phyloP scores from a whole-genome alignment of 352 stramenopile species.

The Pseudoperonospora humuli region DNA sequence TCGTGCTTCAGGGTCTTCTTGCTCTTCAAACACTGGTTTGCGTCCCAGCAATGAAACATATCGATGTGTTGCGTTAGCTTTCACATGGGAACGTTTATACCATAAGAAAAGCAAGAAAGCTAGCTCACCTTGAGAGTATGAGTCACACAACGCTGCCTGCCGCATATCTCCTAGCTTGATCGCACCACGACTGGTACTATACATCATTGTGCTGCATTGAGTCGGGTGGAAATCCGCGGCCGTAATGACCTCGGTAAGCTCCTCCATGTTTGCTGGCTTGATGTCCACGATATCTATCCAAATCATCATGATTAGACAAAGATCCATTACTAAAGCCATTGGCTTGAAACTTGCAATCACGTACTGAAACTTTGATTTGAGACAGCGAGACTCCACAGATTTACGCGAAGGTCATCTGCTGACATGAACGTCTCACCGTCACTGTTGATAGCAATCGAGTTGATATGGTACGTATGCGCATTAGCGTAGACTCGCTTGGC shows the following conservation, averaged over 20 bases:
- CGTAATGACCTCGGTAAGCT: constrained; percentile 96
- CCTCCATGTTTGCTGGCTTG: constrained; percentile 95
- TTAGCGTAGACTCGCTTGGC: constrained; percentile 88
- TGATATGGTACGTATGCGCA: constrained; percentile 96
- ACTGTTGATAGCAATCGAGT: constrained; percentile 91
- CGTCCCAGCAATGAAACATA: neutral
- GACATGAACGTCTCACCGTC: constrained; percentile 95
- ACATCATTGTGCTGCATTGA: constrained; percentile 93
- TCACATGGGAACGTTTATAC: neutral
- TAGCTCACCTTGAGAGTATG: constrained; percentile 56
- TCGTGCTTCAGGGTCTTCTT: constrained; percentile 67
- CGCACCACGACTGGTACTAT: constrained; percentile 87
- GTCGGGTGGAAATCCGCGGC: constrained; percentile 90
- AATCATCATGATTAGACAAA: neutral
- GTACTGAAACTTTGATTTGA: constrained; percentile 88
- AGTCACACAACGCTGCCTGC: constrained; percentile 82
- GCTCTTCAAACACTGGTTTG: constrained; percentile 67
- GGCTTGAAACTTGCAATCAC: constrained; percentile 5
- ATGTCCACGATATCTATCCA: constrained; percentile 92
- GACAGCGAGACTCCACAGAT: constrained; percentile 92
- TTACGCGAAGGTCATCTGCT: constrained; percentile 93
- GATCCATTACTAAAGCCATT: neutral
- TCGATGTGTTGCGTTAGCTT: neutral
- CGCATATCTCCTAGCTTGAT: constrained; percentile 93
- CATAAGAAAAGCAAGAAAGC: neutral